Base-by-base conservation (phyloP, 2,329 filamentous ascomycete genomes). In the Elsinoe batatas region DNA sequence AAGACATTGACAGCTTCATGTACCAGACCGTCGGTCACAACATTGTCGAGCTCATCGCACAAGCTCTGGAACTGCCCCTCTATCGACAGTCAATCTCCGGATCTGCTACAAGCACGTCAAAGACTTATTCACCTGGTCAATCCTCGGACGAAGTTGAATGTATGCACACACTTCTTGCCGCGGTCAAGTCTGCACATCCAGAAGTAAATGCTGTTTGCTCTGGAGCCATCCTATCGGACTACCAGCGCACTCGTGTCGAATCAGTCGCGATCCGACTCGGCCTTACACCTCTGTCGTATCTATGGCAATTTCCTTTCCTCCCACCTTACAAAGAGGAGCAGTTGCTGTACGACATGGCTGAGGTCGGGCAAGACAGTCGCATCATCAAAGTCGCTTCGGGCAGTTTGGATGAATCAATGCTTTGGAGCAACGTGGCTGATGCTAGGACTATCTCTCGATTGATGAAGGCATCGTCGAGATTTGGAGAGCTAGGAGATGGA, bases 1-100 rank as follows among this genome's bases (percentile, higher is more conserved):
- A 55, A n/a, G 88, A 97, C 69, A 78, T 95, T 63, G 89, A 98
- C 71, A 96, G 91, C 74, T 97, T 93, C 82, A 98, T 98, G 93
- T 98, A 97, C 76, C 93, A 98, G 75, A 98, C 93, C 2, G 88
- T 96, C 58, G 93, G 93, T 11, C 89, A 97, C 71, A 79, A 82
- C 57, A 76, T 96, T 15, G 85, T 97, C 57, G 89, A 91, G 2
- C 78, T 95, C 13, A 97, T 96, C 68, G 83, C 84, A 58, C 71
- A 80, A 47, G 90, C 88, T 33, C 83, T 95, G 1, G 82, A 79
- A 0, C 76, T 97, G 33, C 91, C 91, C 20, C 77, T 98, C 1
- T 96, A 93, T 70, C 84, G 93, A 17, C 81, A 84, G 62, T 75
- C 82, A 54, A 96, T 97, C 62, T 67, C 70, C 1, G 93, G 91